These are phyloP conservation scores for Sordaria brevicollis DNA, from an alignment of 495 filamentous ascomycete species.

Conservation along the genomic window DNA sequence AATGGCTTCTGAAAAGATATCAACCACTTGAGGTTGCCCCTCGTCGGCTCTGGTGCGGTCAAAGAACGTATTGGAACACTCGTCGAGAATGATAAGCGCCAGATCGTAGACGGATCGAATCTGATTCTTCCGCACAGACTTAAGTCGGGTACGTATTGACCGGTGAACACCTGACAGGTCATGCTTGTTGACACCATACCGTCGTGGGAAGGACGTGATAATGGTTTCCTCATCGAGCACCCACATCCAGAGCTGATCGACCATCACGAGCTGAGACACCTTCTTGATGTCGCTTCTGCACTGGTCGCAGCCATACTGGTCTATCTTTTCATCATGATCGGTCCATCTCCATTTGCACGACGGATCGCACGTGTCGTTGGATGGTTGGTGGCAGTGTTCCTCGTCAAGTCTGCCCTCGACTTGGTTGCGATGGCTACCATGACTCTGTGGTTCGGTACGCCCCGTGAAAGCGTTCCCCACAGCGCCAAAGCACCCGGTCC, in stretches of 20 bases:
- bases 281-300: constrained; percentile 27
- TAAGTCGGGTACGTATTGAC: constrained; percentile 34
- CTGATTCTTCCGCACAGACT: constrained; percentile 35
- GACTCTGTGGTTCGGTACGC: too few relatives aligned
- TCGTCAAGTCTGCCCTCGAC: too few relatives aligned
- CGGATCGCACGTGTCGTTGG: too few relatives aligned
- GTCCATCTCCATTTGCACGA: constrained; percentile 4
- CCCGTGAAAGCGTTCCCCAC: too few relatives aligned
- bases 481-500: too few relatives aligned
- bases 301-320: constrained; percentile 9
- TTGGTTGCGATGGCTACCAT: too few relatives aligned
- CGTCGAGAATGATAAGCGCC: constrained; percentile 52
- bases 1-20: constrained; percentile 52
- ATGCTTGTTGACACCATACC: constrained; percentile 58
- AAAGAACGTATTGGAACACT: constrained; percentile 53
- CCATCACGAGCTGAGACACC: constrained; percentile 59
- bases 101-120: constrained; percentile 59
- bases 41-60: constrained; percentile 49
- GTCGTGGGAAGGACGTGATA: constrained; percentile 57
- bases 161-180: constrained; percentile 56
- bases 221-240: constrained; percentile 53
- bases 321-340: constrained; percentile 3
- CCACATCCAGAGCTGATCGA: constrained; percentile 71
- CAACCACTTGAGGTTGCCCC: constrained; percentile 54
- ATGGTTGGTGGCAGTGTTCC: too few relatives aligned